Evolutionary conservation across 1,284 basidiomycete genomes (phyloP), one percentile per base, ranked within the genome.

Genomic region (Puccinia novopanici): DNA sequence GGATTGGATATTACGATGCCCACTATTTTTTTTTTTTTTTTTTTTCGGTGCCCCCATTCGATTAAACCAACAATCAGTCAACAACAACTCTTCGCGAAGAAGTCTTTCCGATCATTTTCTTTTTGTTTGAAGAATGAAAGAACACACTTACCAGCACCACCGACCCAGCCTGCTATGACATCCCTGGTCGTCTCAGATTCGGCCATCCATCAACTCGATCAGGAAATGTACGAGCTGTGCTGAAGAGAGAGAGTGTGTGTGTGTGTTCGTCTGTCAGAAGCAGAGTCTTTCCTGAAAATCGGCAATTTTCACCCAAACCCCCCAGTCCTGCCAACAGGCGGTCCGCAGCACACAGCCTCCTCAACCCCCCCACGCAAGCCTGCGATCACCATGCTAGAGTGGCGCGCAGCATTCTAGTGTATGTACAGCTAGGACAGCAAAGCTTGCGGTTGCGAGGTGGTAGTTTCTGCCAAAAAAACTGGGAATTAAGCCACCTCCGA

Each of bases 1-100:
- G 83, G 83, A 79, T 84, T 84, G 10, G 83, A 83, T 57, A 82
- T 81, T 15, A 84, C 37, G 68, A 84, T 83, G 24, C 83, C 83
- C 37, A 82, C 83, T 84, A 82, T 19, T 34, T 34, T 34, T 34
- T 34, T n/a, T n/a, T n/a, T n/a, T n/a, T n/a, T n/a, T n/a, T n/a
- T 48, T 2, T 48, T 12, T n/a, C 24, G 9, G n/a, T 10, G 34
- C 40, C 45, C 45, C 45, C 34, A 17, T 37, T 42, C 34, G 13
- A 40, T 65, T n/a, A 57, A 27, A 34, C 34, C 34, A 34, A 34
- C 34, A 34, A 34, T 34, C 34, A 34, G 4, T 61, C 30, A 61
- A 34, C 59, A 12, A 48, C 12, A 48, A 48, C 1, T 12, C 10
- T 12, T 12, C 8, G 17, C 17, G 8, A 48, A 19, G 10, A 48